Conservation (phyloP, 2,329 filamentous ascomycete species). For the Shiraia sp. region DNA sequence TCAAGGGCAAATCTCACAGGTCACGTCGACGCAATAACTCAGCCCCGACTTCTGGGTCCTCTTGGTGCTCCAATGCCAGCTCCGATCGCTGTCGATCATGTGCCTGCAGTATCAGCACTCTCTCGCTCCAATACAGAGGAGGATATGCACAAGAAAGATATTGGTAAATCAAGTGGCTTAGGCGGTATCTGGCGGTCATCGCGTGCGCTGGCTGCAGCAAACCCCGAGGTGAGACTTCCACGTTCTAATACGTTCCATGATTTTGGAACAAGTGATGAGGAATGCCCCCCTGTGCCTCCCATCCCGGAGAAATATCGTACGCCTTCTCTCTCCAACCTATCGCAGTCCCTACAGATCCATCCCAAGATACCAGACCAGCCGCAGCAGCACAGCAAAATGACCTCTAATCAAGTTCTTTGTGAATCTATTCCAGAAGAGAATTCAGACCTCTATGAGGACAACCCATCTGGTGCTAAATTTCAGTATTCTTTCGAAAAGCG, state of each 20-base stretch:
- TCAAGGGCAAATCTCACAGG: background rate
- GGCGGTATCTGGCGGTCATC: slow-evolving; percentile 26
- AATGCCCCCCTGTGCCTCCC: slow-evolving; percentile 27
- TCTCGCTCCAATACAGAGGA: slow-evolving; percentile 19
- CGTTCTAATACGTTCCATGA: slow-evolving; percentile 34
- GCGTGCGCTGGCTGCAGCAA: slow-evolving; percentile 19
- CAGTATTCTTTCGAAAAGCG: too few species aligned
- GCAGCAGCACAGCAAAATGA: background rate
- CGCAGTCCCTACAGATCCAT: slow-evolving; percentile 1
- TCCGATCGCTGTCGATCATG: background rate
- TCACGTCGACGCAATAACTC: slow-evolving; percentile 5
- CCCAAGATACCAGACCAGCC: background rate
- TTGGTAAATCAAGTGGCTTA: slow-evolving; percentile 24
- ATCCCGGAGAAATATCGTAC: slow-evolving; percentile 27
- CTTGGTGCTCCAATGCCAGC: slow-evolving; percentile 19
- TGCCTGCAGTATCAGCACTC: slow-evolving; percentile 5
- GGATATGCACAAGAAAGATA: slow-evolving; percentile 21
- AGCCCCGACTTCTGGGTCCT: slow-evolving; percentile 18
- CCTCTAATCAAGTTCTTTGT: slow-evolving; percentile 6
- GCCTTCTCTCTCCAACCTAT: slow-evolving; percentile 18
- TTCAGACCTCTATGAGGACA: background rate
- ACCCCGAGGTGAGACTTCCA: slow-evolving; percentile 40
- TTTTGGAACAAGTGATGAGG: slow-evolving; percentile 18
- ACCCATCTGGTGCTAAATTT: too few species aligned
- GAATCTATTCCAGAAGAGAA: slow-evolving; percentile 10